Evolutionary conservation across 805 yeast genomes (phyloP), one percentile per base, ranked within the genome.

Genomic region (Starmerella apis): DNA sequence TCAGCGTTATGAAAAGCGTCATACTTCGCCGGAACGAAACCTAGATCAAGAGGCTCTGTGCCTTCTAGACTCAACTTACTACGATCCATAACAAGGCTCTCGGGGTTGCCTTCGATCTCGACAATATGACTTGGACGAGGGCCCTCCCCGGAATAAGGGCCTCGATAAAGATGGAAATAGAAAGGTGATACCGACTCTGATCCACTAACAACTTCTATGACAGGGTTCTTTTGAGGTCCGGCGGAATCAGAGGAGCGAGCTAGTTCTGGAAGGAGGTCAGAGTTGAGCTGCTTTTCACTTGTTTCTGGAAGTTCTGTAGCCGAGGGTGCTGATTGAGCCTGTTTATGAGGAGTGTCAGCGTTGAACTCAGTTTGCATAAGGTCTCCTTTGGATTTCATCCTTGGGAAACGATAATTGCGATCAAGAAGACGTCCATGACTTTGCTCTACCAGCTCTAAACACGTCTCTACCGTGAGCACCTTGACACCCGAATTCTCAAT

Each of bases 391-490:
- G 74, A 67, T 10, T 71, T 63, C 78, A 90, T 72, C 58, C 84
- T 85, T 1, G 96, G 96, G 2, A 77, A 68, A 3, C 77, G 69
- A 32, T 63, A 62, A 46, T 80, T 82, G 47, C 95, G 68, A 49
- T 81, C 83, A 16, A 87, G 69, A 3, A 68, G 64, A 1, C 79
- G 62, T 44, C 71, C 68, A 14, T 66, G 68, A 23, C 73, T 60
- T 51, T 80, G 67, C 62, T 86, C 95, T 3, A 84, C 78, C 10
- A 87, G 75, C 61, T 86, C 94, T 36, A 86, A 63, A 59, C 94
- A 81, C 83, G 95, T 86, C 61, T 86, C 95, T 6, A 83, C 75
- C 44, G 85, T 62, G 13, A 86, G 80, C 43, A 78, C 71, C 52
- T 78, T 71, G 49, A 86, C 70, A 46, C 83, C 83, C 1, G 67